Evolutionary conservation across 495 filamentous ascomycete species (phyloP), one percentile per base, ranked within the genome.

Genomic region (Rostrohypoxylon terebratum): DNA sequence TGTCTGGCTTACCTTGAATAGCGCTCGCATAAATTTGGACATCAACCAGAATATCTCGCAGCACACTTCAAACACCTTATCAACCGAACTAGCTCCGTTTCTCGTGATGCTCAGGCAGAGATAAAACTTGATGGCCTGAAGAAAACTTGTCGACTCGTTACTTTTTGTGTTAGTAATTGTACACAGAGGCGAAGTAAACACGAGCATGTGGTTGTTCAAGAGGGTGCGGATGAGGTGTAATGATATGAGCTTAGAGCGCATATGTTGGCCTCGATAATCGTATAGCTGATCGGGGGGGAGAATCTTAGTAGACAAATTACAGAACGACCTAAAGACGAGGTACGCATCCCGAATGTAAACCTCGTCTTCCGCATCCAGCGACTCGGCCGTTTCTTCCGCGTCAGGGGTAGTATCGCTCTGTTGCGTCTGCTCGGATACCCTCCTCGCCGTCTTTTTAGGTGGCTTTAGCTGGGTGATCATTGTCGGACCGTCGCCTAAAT

Each of bases 21-120:
- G 91, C 0, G 95, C 91, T 69, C 96, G 88, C 89, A 98, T 93
- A 80, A 95, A 87, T 77, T 94, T 96, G 4, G 97, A 80, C 90
- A 98, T 97, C 66, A 98, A 80, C 94, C 94, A 98, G 79, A 99
- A 98, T 4, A 98, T 97, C 80, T 98, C 96, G 74, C 94, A 97
- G 80, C 92, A 93, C 34, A 97, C 93, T 75, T 98, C 95, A 80
- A 98, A 99, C 0, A 99, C 93, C 69, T 87, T 87, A 63, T 91
- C 91, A 28, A 97, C 93, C 2, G 94, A 93, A 79, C 94, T 98
- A 8, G 95, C 92, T 51, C 94, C 96, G 79, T 99, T 99, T 38
- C 96, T 89, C 36, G 93, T 97, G 62, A 98, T 88, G 77, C 93
- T 95, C 14, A 98, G 85, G 77, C 96, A 97, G 11, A 99, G 88